Base-by-base conservation (phyloP, 768 basidiomycete genomes). In the Boletales sp. region DNA sequence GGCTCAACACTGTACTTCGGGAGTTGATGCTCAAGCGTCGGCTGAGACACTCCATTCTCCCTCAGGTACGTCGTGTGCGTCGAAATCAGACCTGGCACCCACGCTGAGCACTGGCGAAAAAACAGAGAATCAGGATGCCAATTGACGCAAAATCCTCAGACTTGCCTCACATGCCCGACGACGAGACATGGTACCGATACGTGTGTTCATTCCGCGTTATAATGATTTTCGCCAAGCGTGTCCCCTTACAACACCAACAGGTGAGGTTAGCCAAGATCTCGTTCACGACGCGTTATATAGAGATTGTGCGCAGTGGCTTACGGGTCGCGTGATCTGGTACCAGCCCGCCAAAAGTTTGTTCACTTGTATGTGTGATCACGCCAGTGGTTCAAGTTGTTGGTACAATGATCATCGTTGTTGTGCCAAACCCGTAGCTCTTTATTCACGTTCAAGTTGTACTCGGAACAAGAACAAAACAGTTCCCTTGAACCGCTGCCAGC, bases 131-230 rank as follows among this genome's bases (percentile, higher is more conserved):
- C 30, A 52, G 51, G 44, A 61, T 62, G 28, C 68, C 70, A 2
- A 44, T 73, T 3, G 53, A 64, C 4, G 68, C 61, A 38, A 53
- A 61, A 21, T n/a, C 64, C 2, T 60, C 55, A 6, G 65, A 67
- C 14, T 47, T 75, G 49, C 74, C 74, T 5, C 50, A 61, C 14
- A 61, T 74, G 48, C 51, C 63, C 28, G 64, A 66, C 40, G 58
- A 71, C 19, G 70, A 70, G 48, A 65, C 55, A 41, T 72, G 70
- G 69, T 72, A 72, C 44, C 57, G 58, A 31, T 56, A 66, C 47
- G 70, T 72, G 38, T 33, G 57, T 52, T 17, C 30, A 28, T 9
- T 34, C 37, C 34, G 30, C 5, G 3, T 35, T 41, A 1, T 28
- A 28, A 28, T 28, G 25, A 28, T 28, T 28, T 28, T 28, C 6